Percentiles rank a stretch among this genome's conserved stretches.
Conservation (phyloP, 1,139 yeast species). For the Hemisphaericaspora subhashii region DNA sequence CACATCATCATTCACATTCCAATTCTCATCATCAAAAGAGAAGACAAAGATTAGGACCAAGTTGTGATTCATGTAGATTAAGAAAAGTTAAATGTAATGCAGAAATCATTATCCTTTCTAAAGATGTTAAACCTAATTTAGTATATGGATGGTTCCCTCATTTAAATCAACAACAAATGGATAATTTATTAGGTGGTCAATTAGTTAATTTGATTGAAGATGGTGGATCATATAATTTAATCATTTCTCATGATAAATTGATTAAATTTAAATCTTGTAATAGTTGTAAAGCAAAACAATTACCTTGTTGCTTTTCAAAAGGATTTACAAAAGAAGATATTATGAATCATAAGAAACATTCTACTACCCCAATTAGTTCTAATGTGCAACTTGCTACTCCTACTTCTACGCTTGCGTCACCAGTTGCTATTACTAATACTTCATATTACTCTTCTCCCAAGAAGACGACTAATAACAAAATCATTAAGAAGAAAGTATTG, state of each 20-base stretch:
- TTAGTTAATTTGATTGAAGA: conserved; percentile 3
- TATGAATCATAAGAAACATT: conserved; percentile 23
- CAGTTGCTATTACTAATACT: background rate
- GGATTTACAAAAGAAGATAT: conserved; percentile 64
- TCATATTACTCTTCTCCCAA: conserved; percentile 1
- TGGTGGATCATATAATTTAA: no score
- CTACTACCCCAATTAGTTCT: background rate
- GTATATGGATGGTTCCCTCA: conserved; percentile 9
- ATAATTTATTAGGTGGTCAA: conserved; percentile 5
- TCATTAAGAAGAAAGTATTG: conserved; percentile 7
- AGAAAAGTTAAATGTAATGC: conserved; percentile 79
- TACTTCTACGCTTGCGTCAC: background rate
- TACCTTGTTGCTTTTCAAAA: conserved; percentile 52
- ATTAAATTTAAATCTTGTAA: conserved; percentile 52
- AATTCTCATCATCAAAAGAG: conserved; percentile 24
- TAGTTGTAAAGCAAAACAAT: conserved; percentile 45
- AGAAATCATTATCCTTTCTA: conserved; percentile 38
- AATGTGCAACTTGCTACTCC: background rate
- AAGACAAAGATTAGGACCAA: conserved; percentile 72
- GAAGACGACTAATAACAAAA: conserved; percentile 11
- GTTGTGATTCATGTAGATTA: conserved; percentile 71
- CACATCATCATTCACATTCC: conserved; percentile 1
- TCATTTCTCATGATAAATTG: conserved; percentile 33
- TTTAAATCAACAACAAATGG: conserved; percentile 11
- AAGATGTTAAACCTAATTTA: conserved; percentile 12